Base-by-base conservation (phyloP, 2,329 filamentous ascomycete species). In the Macrophomina pseudophaseolina region DNA sequence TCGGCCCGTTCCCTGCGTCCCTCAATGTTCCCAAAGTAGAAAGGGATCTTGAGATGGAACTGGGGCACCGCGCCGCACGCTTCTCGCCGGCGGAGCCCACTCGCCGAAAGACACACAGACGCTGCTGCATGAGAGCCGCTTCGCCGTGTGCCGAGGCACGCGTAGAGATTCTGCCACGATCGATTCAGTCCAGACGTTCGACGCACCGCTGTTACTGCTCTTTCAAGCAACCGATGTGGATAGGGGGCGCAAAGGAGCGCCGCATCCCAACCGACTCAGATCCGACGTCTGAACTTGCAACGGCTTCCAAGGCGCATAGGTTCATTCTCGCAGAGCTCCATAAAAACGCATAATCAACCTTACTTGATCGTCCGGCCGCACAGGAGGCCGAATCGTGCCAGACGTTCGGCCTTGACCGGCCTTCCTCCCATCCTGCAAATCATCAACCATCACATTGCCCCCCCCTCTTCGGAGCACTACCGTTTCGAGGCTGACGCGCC, bases 121-220 rank as follows among this genome's bases (percentile, higher is more conserved):
- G 38, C 4, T 58, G 12, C 42, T 58, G 12, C 42, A 44, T 14
- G 7, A 14, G 16, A 18, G 53, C 53, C 53, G 33, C 33, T 40
- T 51, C 48, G 48, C 18, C 18, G 48, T 23, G 28, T 33, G 28
- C 54, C 54, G 54, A 59, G 54, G 54, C 54, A 46, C 30, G n/a
- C 8, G 5, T 9, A 18, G n/a, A 14, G 7, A 8, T 14, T 23
- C 23, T 28, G 23, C 38, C 54, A 28, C 35, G 53, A 49, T 62
- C 58, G 58, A 62, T 62, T 62, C 58, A 62, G 35, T 60, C 28
- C 58, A 62, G 58, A 62, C 58, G 58, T 62, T 49, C 58, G 58
- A 62, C 6, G 58, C 3, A 30, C 28, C 32, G 44, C 58, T 30
- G 30, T 8, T 49, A 18, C n/a, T 59, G 23, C 54, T 59, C 16